Evolutionary conservation across 2,329 filamentous ascomycete genomes (phyloP), one percentile per base, ranked within the genome.

Genomic region (Madurella mycetomatis): DNA sequence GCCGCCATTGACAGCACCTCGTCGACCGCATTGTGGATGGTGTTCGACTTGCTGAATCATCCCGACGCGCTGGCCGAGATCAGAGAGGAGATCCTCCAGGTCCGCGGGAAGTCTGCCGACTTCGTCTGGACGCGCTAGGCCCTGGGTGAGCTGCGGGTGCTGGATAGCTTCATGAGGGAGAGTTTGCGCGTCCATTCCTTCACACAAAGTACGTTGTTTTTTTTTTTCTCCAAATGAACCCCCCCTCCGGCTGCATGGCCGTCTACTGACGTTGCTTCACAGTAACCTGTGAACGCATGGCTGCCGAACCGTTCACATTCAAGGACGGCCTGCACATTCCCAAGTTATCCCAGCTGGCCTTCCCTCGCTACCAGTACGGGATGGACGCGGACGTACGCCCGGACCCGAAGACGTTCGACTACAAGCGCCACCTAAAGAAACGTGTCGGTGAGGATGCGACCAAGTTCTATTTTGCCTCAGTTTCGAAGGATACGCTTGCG

Each of bases 391-490:
- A 41, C 16, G 41, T 58, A 37, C 45, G 54, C 39, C 13, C 40
- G 12, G 18, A 56, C 25, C 47, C 57, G 4, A 39, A 54, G 5
- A 48, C 30, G 25, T 59, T 56, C 44, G 51, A 56, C 50, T 8
- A 43, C 39, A 49, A 48, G 37, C 57, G 48, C 16, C 47, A 54
- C 44, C 48, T 57, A 12, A 49, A 41, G 9, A 56, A 55, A 53
- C 53, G 56, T 5, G 31, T 42, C 30, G 50, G 19, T 12, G 43
- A 42, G 1, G 34, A 52, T 12, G 25, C 25, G 32, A 42, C 54
- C 45, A 55, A 49, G 46, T 59, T 47, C 41, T 53, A 59, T 47
- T 58, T 60, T 42, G 56, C 58, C 1, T 60, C 56, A 5, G 48
- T 49, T 9, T 48, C 37, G 5, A 51, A 56, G 13, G 54, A 57